Conservation (phyloP, 1,284 basidiomycete genomes). For the Amylostereum areolatum region DNA sequence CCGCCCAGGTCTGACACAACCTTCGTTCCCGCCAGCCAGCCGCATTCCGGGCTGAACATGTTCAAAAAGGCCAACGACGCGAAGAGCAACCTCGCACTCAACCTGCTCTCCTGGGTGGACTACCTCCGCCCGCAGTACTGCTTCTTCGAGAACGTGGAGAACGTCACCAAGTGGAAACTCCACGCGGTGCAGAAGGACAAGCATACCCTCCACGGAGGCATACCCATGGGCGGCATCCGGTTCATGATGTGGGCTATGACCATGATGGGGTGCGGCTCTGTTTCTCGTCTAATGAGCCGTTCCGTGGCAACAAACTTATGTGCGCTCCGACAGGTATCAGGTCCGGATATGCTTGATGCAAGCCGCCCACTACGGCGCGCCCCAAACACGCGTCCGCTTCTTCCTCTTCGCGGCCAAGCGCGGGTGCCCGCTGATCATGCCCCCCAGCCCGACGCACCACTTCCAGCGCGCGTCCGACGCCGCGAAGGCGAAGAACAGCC, state of each 20-base stretch:
- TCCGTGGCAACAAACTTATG: too few species aligned
- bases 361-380: constrained; percentile 67
- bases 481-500: constrained; percentile 19
- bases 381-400: constrained; percentile 64
- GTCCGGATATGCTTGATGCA: constrained; percentile 57
- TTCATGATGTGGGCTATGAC: constrained; percentile 51
- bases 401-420: constrained; percentile 59
- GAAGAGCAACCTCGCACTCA: constrained; percentile 46
- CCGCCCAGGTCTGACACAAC: not conserved
- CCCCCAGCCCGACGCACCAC: constrained; percentile 68
- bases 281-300: too few species aligned
- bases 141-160: constrained; percentile 69
- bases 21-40: constrained; percentile 23
- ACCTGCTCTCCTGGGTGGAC: constrained; percentile 60
- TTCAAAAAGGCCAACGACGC: constrained; percentile 29
- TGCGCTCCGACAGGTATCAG: constrained; percentile 48
- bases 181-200: constrained; percentile 42
- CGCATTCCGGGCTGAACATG: constrained; percentile 33
- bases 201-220: constrained; percentile 50
- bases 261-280: constrained; percentile 49
- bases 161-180: constrained; percentile 54
- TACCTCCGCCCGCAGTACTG: constrained; percentile 50
- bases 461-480: not conserved
- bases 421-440: constrained; percentile 45
- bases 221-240: constrained; percentile 64